Conservation (phyloP, 495 filamentous ascomycete genomes). For the Xylaria grammica region DNA sequence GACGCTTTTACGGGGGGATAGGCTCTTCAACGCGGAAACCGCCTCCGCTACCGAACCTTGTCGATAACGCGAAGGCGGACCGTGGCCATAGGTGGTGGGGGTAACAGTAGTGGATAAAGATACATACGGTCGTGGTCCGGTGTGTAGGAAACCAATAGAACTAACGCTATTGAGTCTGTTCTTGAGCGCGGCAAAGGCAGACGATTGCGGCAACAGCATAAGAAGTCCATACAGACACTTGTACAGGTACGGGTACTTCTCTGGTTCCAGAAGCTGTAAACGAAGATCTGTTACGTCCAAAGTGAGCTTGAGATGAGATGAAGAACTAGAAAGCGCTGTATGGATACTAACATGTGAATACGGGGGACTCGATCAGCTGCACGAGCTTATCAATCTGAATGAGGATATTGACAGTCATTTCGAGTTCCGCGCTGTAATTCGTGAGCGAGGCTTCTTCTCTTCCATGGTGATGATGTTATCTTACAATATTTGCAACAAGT, state of each 20-base stretch:
- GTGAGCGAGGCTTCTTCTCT: slow-evolving; percentile 21
- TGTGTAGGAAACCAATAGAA: slow-evolving; percentile 94
- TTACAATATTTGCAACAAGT: slow-evolving; percentile 94
- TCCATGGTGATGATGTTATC: slow-evolving; percentile 29
- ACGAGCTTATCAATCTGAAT: slow-evolving; percentile 99
- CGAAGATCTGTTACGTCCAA: slow-evolving; percentile 71
- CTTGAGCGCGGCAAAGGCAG: slow-evolving; percentile 94
- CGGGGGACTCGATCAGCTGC: slow-evolving; percentile 94
- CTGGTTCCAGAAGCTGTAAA: slow-evolving; percentile 96
- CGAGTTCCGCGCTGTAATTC: slow-evolving; percentile 80
- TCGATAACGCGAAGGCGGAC: slow-evolving; percentile 36
- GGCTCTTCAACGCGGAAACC: slow-evolving; percentile 38
- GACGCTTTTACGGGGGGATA: slow-evolving; percentile 30
- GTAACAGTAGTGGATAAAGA: slow-evolving; percentile 13
- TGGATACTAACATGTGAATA: slow-evolving; percentile 81
- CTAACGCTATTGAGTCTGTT: slow-evolving; percentile 96
- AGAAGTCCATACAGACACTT: slow-evolving; percentile 97
- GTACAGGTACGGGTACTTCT: slow-evolving; percentile 93
- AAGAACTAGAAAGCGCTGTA: slow-evolving; percentile 7
- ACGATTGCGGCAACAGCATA: slow-evolving; percentile 97
- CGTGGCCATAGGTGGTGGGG: slow-evolving; percentile 15
- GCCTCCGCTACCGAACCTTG: slow-evolving; percentile 48
- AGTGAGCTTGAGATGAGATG: slow-evolving; percentile 22
- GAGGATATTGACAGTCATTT: slow-evolving; percentile 98
- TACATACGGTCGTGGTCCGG: slow-evolving; percentile 79